phyloP scores from a whole-genome alignment of 192 early-diverging fungal genomes.

The Coemansia sp. region DNA sequence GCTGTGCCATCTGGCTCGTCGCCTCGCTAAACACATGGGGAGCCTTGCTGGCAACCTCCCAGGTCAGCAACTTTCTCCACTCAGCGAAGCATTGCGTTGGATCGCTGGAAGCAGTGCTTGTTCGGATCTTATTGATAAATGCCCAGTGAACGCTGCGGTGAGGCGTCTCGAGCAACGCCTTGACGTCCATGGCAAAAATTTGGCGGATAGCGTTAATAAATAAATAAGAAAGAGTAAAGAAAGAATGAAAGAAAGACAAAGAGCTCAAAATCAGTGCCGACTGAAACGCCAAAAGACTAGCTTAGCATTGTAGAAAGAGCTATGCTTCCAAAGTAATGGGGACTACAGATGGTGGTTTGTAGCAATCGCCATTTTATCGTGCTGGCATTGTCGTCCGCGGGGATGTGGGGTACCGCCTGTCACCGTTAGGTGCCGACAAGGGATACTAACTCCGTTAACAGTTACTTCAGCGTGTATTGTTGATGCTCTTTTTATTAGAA shows the following conservation, averaged over 20 bases:
- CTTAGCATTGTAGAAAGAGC: not conserved
- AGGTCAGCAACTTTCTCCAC: conserved; percentile 31
- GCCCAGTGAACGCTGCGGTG: conserved; percentile 48
- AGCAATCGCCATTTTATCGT: not conserved
- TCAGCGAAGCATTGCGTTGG: conserved; percentile 11
- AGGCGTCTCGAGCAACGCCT: conserved; percentile 24
- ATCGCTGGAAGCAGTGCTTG: conserved; percentile 10
- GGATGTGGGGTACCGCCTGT: not conserved
- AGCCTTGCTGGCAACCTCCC: conserved; percentile 18
- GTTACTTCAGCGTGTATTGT: no score
- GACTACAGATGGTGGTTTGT: not conserved
- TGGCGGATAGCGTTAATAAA: not conserved
- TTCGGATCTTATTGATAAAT: conserved; percentile 19
- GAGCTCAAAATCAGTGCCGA: not conserved
- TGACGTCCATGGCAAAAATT: conserved; percentile 16
- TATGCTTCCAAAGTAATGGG: not conserved
- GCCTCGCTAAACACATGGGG: conserved; percentile 39
- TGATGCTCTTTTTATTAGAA: no score
- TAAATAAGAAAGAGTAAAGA: not conserved
- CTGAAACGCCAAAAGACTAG: not conserved
- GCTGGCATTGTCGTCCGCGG: not conserved
- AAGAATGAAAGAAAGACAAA: not conserved
- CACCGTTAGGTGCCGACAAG: no score
- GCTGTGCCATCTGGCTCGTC: not conserved
- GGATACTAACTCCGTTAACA: no score